These are phyloP conservation scores for Ramaria rubella DNA, from an alignment of 768 basidiomycete species.

Conservation along the genomic window DNA sequence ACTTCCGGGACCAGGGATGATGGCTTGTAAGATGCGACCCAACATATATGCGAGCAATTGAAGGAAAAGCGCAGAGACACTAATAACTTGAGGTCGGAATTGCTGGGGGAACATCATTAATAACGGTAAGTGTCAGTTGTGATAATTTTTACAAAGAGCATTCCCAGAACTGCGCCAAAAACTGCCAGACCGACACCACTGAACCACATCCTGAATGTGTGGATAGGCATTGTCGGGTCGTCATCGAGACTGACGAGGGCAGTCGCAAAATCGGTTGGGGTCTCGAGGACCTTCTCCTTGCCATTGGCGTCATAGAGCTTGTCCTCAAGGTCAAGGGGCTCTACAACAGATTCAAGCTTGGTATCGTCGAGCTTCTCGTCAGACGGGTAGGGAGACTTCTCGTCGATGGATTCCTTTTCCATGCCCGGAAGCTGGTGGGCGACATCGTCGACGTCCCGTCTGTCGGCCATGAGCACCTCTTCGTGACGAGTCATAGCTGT, in stretches of 20 bases:
- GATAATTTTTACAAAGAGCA: constrained; percentile 3
- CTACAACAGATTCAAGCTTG: neutral
- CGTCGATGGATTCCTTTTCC: no score
- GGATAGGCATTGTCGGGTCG: constrained; percentile 34
- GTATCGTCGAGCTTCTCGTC: neutral
- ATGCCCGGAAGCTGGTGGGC: neutral
- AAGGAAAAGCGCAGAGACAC: constrained; percentile 5
- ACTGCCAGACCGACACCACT: constrained; percentile 25
- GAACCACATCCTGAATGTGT: constrained; percentile 58
- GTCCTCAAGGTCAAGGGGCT: neutral
- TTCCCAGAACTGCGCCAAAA: constrained; percentile 7
- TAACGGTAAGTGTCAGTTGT: neutral
- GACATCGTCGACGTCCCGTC: neutral
- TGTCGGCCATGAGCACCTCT: neutral
- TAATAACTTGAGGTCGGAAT: constrained; percentile 9
- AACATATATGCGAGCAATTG: constrained; percentile 9
- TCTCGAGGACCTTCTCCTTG: constrained; percentile 8
- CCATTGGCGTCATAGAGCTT: constrained; percentile 3
- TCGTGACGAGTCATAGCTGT: neutral
- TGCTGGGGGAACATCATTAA: neutral
- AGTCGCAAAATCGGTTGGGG: constrained; percentile 5
- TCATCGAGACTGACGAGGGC: constrained; percentile 21
- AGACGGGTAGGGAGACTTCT: neutral
- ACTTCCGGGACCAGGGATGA: constrained; percentile 2
- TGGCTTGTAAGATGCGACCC: neutral